These are phyloP conservation scores for Luvunga scandens DNA, from an alignment of 345 rosid species.

Conservation along the genomic window DNA sequence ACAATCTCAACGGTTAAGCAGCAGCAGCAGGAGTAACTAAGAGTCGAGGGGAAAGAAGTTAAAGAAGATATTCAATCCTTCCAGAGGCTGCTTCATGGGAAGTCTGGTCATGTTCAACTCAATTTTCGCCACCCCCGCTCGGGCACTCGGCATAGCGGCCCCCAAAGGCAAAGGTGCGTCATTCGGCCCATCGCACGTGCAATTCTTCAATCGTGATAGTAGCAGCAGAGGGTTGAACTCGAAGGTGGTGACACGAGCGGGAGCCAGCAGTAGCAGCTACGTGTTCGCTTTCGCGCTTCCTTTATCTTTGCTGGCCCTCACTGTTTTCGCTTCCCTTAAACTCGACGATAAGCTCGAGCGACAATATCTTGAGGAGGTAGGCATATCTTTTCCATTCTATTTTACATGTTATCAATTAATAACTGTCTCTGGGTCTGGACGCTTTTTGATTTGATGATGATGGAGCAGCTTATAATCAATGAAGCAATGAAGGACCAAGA, in stretches of 20 bases:
- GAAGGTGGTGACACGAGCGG: conserved; percentile 58
- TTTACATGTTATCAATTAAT: not conserved
- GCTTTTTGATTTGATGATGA: not conserved
- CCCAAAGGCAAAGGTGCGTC: conserved; percentile 14
- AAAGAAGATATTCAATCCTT: too few relatives aligned
- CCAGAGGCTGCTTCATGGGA: conserved; percentile 35
- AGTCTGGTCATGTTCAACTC: conserved; percentile 40
- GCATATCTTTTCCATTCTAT: not conserved
- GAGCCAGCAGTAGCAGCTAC: conserved; percentile 57
- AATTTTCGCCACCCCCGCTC: conserved; percentile 8
- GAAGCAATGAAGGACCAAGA: conserved; percentile 60
- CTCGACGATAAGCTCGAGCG: conserved; percentile 71
- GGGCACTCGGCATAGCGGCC: conserved; percentile 14
- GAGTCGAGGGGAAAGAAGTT: too few relatives aligned
- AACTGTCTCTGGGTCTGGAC: not conserved
- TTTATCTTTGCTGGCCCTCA: conserved; percentile 60
- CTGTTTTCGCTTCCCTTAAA: conserved; percentile 58
- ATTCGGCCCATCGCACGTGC: conserved; percentile 10
- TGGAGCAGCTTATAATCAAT: conserved; percentile 53
- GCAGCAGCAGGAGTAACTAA: too few relatives aligned
- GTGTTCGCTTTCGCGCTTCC: conserved; percentile 67
- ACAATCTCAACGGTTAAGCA: too few relatives aligned
- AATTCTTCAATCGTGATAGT: too few relatives aligned
- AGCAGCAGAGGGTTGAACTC: not conserved
- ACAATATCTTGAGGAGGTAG: conserved; percentile 75